These are phyloP conservation scores for Wallacemonas sp. DNA, from an alignment of 208 protist species.

Conservation along the genomic window DNA sequence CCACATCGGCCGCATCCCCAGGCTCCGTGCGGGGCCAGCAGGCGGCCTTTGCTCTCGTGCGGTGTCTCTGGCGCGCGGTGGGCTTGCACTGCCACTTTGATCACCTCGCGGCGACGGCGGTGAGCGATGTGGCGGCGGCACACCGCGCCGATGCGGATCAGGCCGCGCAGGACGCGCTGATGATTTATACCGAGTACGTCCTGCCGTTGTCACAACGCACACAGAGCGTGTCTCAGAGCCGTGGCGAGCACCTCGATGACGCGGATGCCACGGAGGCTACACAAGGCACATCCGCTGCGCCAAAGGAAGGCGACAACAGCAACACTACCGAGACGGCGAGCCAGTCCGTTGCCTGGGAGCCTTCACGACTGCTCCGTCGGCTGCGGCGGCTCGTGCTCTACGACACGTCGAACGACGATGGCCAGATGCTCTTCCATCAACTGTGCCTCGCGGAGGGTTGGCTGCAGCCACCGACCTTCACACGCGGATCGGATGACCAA, in stretches of 20 bases:
- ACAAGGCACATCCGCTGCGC: not conserved
- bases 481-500: no score
- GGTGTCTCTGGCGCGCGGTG: slow-evolving; percentile 63
- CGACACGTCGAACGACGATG: slow-evolving; percentile 63
- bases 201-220: not conserved
- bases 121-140: not conserved
- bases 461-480: not conserved
- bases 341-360: not conserved
- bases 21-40: slow-evolving; percentile 7
- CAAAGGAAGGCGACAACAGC: not conserved
- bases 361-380: slow-evolving; percentile 18
- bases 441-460: slow-evolving; percentile 21
- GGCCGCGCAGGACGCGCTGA: slow-evolving; percentile 31
- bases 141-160: slow-evolving; percentile 30
- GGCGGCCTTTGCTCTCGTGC: slow-evolving; percentile 50
- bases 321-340: not conserved
- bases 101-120: slow-evolving; percentile 10
- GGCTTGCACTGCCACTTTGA: slow-evolving; percentile 50
- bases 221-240: no score
- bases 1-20: not conserved
- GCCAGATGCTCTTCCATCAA: slow-evolving; percentile 71
- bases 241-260: no score
- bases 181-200: slow-evolving; percentile 24
- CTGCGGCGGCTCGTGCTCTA: slow-evolving; percentile 45
- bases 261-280: no score